Evolutionary conservation across 345 rosid species (phyloP).

Genomic region (Camelina laxa): DNA sequence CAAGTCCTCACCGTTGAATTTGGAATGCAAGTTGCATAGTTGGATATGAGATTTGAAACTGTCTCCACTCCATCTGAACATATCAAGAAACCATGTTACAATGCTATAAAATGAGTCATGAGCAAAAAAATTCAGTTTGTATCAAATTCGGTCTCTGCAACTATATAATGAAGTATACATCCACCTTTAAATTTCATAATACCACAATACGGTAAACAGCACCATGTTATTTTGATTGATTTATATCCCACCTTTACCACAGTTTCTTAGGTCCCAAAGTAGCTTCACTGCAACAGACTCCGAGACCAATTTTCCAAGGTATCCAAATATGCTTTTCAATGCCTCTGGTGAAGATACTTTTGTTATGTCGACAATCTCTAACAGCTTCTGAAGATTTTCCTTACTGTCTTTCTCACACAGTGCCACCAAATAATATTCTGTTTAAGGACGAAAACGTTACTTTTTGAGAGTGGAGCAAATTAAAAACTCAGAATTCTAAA

Average conservation of each 20-base stretch:
- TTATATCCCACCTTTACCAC: slow-evolving; percentile 51
- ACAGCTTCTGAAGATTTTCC: slow-evolving; percentile 57
- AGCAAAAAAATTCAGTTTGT: not conserved
- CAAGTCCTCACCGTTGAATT: slow-evolving; percentile 78
- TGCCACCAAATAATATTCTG: slow-evolving; percentile 80
- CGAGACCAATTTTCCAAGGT: slow-evolving; percentile 64
- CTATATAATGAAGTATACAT: slow-evolving; percentile 2
- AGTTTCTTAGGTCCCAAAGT: slow-evolving; percentile 52
- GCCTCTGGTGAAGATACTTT: slow-evolving; percentile 55
- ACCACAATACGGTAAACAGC: slow-evolving; percentile 13
- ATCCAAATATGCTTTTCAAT: slow-evolving; percentile 56
- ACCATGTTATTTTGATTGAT: not conserved
- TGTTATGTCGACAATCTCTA: slow-evolving; percentile 66
- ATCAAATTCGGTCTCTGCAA: slow-evolving; percentile 1
- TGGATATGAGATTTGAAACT: slow-evolving; percentile 61
- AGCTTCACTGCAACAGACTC: slow-evolving; percentile 61
- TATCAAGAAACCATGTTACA: slow-evolving; percentile 24
- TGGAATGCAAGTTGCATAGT: slow-evolving; percentile 63
- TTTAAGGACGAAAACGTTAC: slow-evolving; percentile 4
- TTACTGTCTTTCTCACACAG: slow-evolving; percentile 67
- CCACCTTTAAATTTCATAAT: not conserved
- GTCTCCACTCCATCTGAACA: slow-evolving; percentile 60
- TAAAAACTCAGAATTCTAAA: slow-evolving; percentile 4
- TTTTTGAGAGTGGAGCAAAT: not conserved
- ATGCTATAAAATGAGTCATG: slow-evolving; percentile 14